phyloP scores from a whole-genome alignment of 192 early-diverging fungal genomes.

The Coemansia sp. region DNA sequence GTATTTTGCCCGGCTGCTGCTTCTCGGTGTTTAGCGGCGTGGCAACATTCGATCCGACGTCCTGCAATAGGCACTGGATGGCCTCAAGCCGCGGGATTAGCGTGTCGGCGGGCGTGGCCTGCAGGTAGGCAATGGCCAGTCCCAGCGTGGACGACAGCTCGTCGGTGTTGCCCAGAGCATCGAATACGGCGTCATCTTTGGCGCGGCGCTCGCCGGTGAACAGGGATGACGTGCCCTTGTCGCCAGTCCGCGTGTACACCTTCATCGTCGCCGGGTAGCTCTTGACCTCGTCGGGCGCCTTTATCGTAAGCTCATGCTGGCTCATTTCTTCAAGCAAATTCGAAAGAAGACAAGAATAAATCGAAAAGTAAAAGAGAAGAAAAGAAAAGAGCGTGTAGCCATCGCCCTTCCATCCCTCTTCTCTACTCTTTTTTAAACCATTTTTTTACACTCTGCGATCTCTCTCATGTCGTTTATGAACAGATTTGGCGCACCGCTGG shows the following conservation, averaged over 20 bases:
- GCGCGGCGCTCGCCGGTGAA: conserved; percentile 89
- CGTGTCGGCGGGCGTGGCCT: conserved; percentile 1
- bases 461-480: conserved; percentile 7
- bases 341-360: no score
- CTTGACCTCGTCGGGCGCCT: conserved; percentile 51
- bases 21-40: conserved; percentile 69
- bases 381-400: neutral
- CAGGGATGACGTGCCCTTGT: conserved; percentile 88
- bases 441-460: neutral
- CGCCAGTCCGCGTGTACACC: conserved; percentile 94
- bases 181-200: conserved; percentile 90
- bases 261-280: conserved; percentile 59
- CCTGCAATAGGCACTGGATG: conserved; percentile 92
- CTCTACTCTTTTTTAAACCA: no score
- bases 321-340: conserved; percentile 5
- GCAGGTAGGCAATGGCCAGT: conserved; percentile 47
- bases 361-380: no score
- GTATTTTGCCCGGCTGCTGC: conserved; percentile 60
- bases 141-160: conserved; percentile 72
- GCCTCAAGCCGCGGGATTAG: conserved; percentile 49
- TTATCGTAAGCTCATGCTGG: conserved; percentile 22
- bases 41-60: conserved; percentile 91
- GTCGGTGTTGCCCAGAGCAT: conserved; percentile 89
- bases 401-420: neutral
- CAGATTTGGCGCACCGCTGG: conserved; percentile 26